Conservation (phyloP, 768 basidiomycete genomes). For the button mushroom (Agaricus bisporus) region DNA sequence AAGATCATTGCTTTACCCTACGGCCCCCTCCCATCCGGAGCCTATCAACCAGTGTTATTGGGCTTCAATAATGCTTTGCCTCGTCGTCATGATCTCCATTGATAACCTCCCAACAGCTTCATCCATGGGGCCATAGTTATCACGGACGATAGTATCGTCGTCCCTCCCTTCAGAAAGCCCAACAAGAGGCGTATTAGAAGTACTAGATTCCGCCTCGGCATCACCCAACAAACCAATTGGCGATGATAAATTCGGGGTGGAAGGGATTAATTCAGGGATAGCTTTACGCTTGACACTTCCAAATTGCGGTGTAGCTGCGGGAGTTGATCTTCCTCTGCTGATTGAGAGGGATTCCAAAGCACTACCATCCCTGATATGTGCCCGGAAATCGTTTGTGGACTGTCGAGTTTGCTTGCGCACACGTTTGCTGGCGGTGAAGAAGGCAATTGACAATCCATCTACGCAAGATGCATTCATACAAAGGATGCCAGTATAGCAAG, state of each 20-base stretch:
- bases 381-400: constrained; percentile 29
- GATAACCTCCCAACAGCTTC: no score
- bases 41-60: neutral
- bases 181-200: no score
- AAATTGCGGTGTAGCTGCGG: no score
- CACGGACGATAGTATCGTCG: no score
- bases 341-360: no score
- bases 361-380: neutral
- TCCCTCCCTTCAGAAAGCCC: no score
- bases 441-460: constrained; percentile 70
- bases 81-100: neutral
- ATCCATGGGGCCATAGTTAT: no score
- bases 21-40: neutral
- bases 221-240: neutral
- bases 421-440: constrained; percentile 50
- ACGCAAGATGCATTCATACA: neutral
- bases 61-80: neutral
- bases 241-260: constrained; percentile 9
- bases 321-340: no score
- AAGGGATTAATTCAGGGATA: neutral
- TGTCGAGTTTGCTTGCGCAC: constrained; percentile 39
- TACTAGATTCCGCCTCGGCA: no score
- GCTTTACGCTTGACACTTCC: no score
- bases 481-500: neutral
- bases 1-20: neutral